Evolutionary conservation across 1,139 yeast genomes (phyloP).

Genomic region (Pichia sp.): DNA sequence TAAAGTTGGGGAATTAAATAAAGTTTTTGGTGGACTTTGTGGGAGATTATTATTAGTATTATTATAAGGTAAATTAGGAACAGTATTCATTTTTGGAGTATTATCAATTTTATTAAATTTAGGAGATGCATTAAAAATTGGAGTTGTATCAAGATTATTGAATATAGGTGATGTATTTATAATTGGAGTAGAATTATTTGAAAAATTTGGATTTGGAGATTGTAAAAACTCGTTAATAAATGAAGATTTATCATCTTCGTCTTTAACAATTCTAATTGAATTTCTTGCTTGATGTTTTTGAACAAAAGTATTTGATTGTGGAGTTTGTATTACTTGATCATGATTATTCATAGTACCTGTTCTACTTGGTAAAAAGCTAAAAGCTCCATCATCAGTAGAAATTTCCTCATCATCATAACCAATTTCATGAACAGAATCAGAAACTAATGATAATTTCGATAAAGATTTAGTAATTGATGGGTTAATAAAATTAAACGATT

Average conservation of each 20-base stretch:
- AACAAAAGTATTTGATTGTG: constrained; percentile 4
- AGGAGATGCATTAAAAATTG: background rate
- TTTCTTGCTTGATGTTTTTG: constrained; percentile 11
- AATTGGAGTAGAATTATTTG: constrained; percentile 4
- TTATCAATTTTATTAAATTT: background rate
- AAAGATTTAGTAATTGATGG: constrained; percentile 12
- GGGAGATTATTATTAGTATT: background rate
- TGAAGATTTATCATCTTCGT: constrained; percentile 10
- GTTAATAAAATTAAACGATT: constrained; percentile 21
- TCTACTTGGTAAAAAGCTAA: constrained; percentile 18
- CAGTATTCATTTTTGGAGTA: constrained; percentile 7
- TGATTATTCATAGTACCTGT: background rate
- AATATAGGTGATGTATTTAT: background rate
- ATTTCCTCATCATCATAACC: constrained; percentile 26
- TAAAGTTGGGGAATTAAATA: constrained; percentile 10
- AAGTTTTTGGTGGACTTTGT: constrained; percentile 6
- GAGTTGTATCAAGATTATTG: background rate
- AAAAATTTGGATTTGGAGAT: constrained; percentile 3
- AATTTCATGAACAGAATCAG: constrained; percentile 22
- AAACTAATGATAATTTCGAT: constrained; percentile 10
- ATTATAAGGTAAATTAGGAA: constrained; percentile 1
- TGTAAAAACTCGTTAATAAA: constrained; percentile 7
- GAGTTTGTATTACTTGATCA: background rate
- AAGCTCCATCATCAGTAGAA: constrained; percentile 3
- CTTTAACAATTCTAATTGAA: constrained; percentile 24